A percentile compares a stretch with the other conserved stretches of the same genome.
phyloP scores from a whole-genome alignment of 257 asterid genomes.

The Forsythia viridissima region DNA sequence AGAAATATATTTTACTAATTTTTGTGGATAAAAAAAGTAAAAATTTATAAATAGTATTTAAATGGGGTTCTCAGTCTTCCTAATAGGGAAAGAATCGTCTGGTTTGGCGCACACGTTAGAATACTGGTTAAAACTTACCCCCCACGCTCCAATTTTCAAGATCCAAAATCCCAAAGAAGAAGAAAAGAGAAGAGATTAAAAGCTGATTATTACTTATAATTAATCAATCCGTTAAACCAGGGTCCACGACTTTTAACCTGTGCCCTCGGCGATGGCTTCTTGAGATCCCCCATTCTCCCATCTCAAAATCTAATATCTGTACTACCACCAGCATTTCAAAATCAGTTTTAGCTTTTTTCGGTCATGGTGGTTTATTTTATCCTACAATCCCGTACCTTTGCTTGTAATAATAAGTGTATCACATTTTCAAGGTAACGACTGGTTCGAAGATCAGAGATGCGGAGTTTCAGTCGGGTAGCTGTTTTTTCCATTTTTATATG shows the following conservation, averaged over 20 bases:
- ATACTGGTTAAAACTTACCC: not conserved
- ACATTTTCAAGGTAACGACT: constrained; percentile 38
- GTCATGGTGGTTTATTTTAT: constrained; percentile 17
- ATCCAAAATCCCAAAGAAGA: constrained; percentile 40
- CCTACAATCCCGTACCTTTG: constrained; percentile 16
- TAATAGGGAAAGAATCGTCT: constrained; percentile 31
- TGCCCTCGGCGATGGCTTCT: constrained; percentile 37
- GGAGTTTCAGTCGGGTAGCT: constrained; percentile 38
- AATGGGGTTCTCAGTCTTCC: not conserved
- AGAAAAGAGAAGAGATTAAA: constrained; percentile 9
- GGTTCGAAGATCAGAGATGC: constrained; percentile 57
- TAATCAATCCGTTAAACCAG: constrained; percentile 1
- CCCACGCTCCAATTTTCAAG: constrained; percentile 26
- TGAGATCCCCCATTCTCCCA: constrained; percentile 35
- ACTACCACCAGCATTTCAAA: constrained; percentile 1
- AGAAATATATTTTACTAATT: too few relatives aligned
- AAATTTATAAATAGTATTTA: not conserved
- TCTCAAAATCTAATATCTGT: not conserved
- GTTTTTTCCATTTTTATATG: constrained; percentile 44
- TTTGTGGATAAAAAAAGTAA: not conserved
- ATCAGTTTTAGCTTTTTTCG: constrained; percentile 4
- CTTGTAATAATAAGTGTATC: constrained; percentile 7
- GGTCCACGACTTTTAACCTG: constrained; percentile 39
- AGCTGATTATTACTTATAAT: not conserved
- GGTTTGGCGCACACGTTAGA: constrained; percentile 18